Conservation (phyloP, 139 green algal genomes). For the Choricystis sp. region DNA sequence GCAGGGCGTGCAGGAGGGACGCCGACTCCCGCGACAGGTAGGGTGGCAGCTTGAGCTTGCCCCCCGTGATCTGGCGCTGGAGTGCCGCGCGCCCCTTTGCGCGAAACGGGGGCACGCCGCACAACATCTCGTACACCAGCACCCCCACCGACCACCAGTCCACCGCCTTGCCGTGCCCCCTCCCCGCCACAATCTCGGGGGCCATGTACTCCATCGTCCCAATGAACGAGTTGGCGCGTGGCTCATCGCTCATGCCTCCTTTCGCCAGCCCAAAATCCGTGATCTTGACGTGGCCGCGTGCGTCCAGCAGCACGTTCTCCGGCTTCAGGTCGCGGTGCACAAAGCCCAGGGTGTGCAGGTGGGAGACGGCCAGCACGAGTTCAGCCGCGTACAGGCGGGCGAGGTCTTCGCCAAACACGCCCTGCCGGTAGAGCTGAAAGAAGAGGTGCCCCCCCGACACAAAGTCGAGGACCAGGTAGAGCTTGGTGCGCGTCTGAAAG, state of each 20-base stretch:
- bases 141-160: conserved; percentile 96
- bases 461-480: conserved; percentile 97
- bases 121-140: conserved; percentile 96
- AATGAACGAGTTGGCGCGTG: conserved; percentile 80
- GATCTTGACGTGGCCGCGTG: conserved; percentile 79
- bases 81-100: conserved; percentile 67
- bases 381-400: conserved; percentile 86
- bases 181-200: conserved; percentile 73
- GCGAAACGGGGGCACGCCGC: conserved; percentile 75
- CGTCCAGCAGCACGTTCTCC: conserved; percentile 92
- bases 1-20: conserved; percentile 48
- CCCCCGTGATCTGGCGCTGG: conserved; percentile 63
- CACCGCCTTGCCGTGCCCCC: conserved; percentile 69
- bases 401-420: conserved; percentile 71
- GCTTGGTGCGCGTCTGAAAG: conserved; percentile 84
- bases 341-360: conserved; percentile 76
- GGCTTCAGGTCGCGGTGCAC: conserved; percentile 63
- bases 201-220: conserved; percentile 85
- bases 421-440: conserved; percentile 88
- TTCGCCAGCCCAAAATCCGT: conserved; percentile 86
- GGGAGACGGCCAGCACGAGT: conserved; percentile 77
- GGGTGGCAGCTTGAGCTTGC: conserved; percentile 64
- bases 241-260: conserved; percentile 38
- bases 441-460: conserved; percentile 97
- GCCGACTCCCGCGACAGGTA: conserved; percentile 31